Evolutionary conservation across 306 rosid genomes (phyloP).

Genomic region (Senna tora): DNA sequence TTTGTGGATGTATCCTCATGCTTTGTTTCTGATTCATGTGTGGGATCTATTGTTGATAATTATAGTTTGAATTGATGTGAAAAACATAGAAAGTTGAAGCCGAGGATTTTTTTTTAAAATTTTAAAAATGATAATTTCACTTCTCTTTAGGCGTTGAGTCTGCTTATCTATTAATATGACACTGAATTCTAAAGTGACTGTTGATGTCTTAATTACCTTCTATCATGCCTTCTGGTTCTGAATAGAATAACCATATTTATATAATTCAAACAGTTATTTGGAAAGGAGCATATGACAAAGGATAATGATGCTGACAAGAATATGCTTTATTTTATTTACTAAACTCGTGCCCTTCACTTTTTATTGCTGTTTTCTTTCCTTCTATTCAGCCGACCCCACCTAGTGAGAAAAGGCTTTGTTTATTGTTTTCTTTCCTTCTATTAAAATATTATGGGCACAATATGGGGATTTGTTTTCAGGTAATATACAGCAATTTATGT

Average conservation of each 20-base stretch:
- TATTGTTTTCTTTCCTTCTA: no score
- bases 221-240: neutral
- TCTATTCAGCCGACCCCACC: no score
- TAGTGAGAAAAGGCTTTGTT: no score
- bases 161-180: constrained; percentile 20
- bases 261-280: constrained; percentile 13
- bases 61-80: neutral
- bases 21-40: constrained; percentile 26
- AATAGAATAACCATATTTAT: neutral
- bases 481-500: constrained; percentile 29
- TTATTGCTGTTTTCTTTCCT: constrained; percentile 1
- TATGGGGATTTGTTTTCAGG: no score
- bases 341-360: neutral
- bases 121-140: constrained; percentile 3
- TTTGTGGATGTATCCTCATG: no score
- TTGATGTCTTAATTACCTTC: neutral
- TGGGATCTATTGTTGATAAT: constrained; percentile 11
- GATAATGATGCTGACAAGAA: constrained; percentile 1
- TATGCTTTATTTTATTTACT: constrained; percentile 22
- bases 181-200: neutral
- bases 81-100: neutral
- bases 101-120: neutral
- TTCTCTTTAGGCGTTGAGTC: constrained; percentile 6
- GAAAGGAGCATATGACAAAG: constrained; percentile 28
- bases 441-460: no score